A percentile compares a stretch with the other conserved stretches of the same genome.
phyloP scores from a whole-genome alignment of 306 rosid genomes.

The Amphicarpaea edgeworthii region DNA sequence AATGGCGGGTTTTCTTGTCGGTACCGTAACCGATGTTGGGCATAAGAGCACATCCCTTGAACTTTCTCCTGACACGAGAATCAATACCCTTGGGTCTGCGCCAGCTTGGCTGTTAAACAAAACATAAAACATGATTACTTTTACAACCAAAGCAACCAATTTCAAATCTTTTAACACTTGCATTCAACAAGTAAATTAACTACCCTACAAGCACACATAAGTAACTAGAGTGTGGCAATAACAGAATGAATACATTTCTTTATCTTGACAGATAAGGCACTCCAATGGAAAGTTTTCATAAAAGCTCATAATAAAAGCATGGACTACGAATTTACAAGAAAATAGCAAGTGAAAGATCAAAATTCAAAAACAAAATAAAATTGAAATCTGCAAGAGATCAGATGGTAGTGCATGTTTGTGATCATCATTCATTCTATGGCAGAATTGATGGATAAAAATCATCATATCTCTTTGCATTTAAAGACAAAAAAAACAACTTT shows the following conservation, averaged over 20 bases:
- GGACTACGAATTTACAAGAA: too few species aligned
- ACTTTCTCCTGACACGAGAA: constrained; percentile 91
- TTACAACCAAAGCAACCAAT: background rate
- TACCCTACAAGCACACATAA: background rate
- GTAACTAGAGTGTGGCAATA: background rate
- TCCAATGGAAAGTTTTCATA: too few species aligned
- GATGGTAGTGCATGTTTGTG: constrained; percentile 86
- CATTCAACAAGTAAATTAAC: too few species aligned
- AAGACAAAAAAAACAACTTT: background rate
- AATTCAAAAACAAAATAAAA: background rate
- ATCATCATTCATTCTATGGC: constrained; percentile 66
- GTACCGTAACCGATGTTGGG: constrained; percentile 83
- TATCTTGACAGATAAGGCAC: too few species aligned
- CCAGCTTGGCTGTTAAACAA: constrained; percentile 63
- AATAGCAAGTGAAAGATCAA: too few species aligned
- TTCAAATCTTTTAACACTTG: background rate
- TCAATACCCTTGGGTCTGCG: constrained; percentile 91
- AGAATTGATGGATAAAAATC: constrained; percentile 71
- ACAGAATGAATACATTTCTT: background rate
- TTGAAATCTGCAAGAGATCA: constrained; percentile 61
- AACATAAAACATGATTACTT: background rate
- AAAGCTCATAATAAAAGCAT: too few species aligned
- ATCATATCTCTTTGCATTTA: constrained; percentile 58
- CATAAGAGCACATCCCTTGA: constrained; percentile 82
- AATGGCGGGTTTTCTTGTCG: constrained; percentile 84